A percentile compares a stretch with the other conserved stretches of the same genome.
These are phyloP conservation scores for Tephrocybe rancida DNA, from an alignment of 768 basidiomycete species.

Conservation along the genomic window DNA sequence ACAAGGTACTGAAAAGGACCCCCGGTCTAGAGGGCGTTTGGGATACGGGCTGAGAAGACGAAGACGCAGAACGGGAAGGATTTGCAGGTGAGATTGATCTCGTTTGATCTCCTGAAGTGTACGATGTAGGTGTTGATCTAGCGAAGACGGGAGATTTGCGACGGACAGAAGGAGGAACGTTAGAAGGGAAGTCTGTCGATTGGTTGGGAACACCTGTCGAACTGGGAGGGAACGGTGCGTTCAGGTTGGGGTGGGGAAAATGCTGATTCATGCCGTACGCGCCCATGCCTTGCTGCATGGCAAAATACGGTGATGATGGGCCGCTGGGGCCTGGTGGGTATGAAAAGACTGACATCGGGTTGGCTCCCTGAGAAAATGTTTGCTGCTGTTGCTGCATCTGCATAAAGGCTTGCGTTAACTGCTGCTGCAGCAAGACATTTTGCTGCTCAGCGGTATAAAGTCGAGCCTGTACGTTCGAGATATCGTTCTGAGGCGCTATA, in stretches of 20 bases:
- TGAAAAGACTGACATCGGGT: slow-evolving; percentile 5
- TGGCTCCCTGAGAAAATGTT: neutral
- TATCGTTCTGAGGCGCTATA: neutral
- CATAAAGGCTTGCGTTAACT: too few relatives aligned
- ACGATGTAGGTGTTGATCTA: slow-evolving; percentile 11
- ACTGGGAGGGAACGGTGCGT: neutral
- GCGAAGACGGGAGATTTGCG: slow-evolving; percentile 14
- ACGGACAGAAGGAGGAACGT: slow-evolving; percentile 17
- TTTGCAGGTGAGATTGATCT: slow-evolving; percentile 12
- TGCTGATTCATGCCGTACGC: neutral
- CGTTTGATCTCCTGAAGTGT: slow-evolving; percentile 6
- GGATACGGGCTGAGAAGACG: slow-evolving; percentile 2
- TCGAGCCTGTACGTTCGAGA: neutral
- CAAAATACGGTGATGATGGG: neutral
- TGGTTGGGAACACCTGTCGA: neutral
- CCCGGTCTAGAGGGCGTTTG: slow-evolving; percentile 3
- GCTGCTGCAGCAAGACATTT: too few relatives aligned
- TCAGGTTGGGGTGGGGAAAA: neutral
- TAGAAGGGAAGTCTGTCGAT: slow-evolving; percentile 14
- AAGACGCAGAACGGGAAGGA: neutral
- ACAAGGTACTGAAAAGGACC: slow-evolving; percentile 36
- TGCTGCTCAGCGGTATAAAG: too few relatives aligned
- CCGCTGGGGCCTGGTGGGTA: neutral
- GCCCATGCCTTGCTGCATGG: neutral
- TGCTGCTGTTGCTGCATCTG: slow-evolving; percentile 3